Conservation (phyloP, 768 basidiomycete genomes). For the Boletus speciosus region DNA sequence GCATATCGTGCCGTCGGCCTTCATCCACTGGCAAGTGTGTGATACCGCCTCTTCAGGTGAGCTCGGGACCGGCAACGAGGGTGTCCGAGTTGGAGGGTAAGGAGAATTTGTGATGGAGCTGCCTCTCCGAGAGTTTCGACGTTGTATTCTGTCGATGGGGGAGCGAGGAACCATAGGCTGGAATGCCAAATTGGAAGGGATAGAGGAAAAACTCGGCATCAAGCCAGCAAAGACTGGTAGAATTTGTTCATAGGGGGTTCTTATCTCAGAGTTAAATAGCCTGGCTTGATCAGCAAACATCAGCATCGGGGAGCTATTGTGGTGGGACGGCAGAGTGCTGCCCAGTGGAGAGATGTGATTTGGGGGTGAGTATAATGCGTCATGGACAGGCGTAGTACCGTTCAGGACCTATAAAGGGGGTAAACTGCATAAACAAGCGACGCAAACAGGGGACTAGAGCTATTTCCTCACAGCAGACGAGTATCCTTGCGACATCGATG, state of each 20-base stretch:
- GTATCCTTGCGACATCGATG: neutral
- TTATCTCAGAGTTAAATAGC: neutral
- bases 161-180: neutral
- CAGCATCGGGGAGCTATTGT: neutral
- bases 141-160: too few relatives aligned
- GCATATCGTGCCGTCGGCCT: slow-evolving; percentile 1
- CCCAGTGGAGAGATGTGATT: neutral
- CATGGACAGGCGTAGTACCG: neutral
- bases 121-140: neutral
- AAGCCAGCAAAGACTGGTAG: too few relatives aligned
- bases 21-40: slow-evolving; percentile 9
- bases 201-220: neutral
- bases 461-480: neutral
- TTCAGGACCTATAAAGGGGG: neutral
- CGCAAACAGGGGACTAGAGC: too few relatives aligned
- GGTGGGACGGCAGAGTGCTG: neutral
- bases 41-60: neutral
- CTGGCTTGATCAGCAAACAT: neutral
- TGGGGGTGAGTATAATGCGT: too few relatives aligned
- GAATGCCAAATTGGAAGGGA: neutral
- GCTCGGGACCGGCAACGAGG: neutral
- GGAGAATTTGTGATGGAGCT: neutral
- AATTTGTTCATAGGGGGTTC: neutral
- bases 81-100: neutral
- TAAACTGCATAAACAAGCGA: neutral